Base-by-base conservation (phyloP, 495 filamentous ascomycete genomes). In the Aspergillus egyptiacus region DNA sequence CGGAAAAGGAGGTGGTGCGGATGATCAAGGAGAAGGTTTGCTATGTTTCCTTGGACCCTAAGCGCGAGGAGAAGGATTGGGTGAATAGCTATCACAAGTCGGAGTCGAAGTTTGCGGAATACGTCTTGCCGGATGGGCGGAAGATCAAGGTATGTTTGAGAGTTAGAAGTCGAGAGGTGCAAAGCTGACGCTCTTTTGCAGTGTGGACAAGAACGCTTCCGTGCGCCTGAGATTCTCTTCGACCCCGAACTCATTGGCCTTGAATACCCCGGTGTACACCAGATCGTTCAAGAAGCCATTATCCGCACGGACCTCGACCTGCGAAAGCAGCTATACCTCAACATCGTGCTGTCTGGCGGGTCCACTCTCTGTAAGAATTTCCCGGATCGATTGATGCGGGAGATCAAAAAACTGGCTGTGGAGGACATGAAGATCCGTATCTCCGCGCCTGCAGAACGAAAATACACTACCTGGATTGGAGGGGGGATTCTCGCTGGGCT, bases 341-440 rank as follows among this genome's bases (percentile, higher is more conserved):
- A 96, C 66, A 97, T 99, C 55, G 91, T 99, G 48, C 80, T 99
- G 20, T 96, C 91, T 2, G 93, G 93, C 35, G 93, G 93, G 17
- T 89, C 88, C 45, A 99, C 93, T 3, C 73, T 99, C 52, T 87
- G 82, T 51, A 87, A 83, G 71, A 91, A 91, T 35, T 99, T 99
- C 67, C 91, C 91, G n/a, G 91, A 97, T 64, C 79, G 93, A 14
- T 68, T 99, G 55, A 75, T 97, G 62, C 82, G 83, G 51, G 93
- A 99, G 67, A 86, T 99, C 53, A 91, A 95, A 68, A 76, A 84
- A 53, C 71, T 97, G 18, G 91, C 93, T 9, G 89, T 96, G 44
- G 96, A 95, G 72, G 93, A 99, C 60, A 99, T 96, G 94, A 83
- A 89, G 58, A 96, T 99, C 64, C 93, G 95, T 70, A 99, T 99